Evolutionary conservation across 225 moss, liverwort and hornwort species (phyloP).

Genomic region (Pseudoscleropodium purum): DNA sequence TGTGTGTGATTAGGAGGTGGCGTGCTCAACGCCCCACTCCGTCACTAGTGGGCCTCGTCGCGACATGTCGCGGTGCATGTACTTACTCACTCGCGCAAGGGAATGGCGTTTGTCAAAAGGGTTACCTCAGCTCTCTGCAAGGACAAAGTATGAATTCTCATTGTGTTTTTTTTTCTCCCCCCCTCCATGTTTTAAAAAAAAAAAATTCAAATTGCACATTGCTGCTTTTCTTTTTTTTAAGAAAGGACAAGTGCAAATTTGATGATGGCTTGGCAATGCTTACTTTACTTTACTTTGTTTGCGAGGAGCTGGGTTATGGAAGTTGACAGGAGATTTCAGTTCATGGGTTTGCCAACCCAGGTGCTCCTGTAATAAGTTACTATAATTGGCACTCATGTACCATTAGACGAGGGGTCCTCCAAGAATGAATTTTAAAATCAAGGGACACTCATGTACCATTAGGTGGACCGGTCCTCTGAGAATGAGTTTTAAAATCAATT

Average conservation of each 20-base stretch:
- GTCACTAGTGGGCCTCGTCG: background rate
- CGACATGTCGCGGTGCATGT: too few relatives aligned
- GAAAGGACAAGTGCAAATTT: background rate
- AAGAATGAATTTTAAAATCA: background rate
- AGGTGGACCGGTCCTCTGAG: background rate
- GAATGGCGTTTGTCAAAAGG: background rate
- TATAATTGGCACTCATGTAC: background rate
- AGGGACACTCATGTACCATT: background rate
- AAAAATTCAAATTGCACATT: too few relatives aligned
- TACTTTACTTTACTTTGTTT: background rate
- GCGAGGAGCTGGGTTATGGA: background rate
- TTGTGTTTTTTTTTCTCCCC: too few relatives aligned
- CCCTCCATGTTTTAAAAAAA: too few relatives aligned
- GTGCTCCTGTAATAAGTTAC: background rate
- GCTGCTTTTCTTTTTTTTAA: too few relatives aligned
- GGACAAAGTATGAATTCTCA: background rate
- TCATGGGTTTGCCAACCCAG: background rate
- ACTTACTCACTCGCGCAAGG: too few relatives aligned
- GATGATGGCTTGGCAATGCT: background rate
- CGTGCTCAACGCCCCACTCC: background rate
- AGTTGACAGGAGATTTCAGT: slow-evolving; percentile 10
- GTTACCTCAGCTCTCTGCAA: background rate
- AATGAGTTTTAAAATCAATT: background rate
- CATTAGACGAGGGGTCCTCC: fast-evolving
- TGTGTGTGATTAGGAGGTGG: background rate